Percentiles rank a stretch among this genome's conserved stretches.
These are phyloP conservation scores for Lycium barbarum DNA, from an alignment of 257 asterid genomes.

Conservation along the genomic window DNA sequence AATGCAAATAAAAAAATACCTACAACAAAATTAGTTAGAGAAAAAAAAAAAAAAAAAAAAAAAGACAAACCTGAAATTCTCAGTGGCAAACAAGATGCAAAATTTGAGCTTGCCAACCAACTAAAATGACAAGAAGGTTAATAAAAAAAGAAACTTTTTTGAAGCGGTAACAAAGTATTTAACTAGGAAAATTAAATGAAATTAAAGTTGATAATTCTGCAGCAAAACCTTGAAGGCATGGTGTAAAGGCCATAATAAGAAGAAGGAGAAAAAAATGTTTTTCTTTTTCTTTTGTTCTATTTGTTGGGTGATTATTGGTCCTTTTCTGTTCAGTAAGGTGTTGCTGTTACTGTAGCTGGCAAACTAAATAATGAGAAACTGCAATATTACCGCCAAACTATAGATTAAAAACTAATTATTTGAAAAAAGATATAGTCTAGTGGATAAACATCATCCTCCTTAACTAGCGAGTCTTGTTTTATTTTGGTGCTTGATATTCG, in stretches of 20 bases:
- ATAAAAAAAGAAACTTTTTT: neutral
- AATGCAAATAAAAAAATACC: neutral
- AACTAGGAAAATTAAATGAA: neutral
- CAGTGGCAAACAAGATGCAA: neutral
- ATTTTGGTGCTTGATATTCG: too few relatives aligned
- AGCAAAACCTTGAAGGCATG: neutral
- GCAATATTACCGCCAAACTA: conserved; percentile 21
- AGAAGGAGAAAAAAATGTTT: neutral
- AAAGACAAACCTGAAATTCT: neutral
- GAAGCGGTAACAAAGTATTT: neutral
- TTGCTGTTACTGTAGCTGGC: conserved; percentile 27
- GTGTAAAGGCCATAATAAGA: neutral
- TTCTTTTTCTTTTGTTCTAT: neutral
- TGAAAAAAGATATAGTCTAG: too few relatives aligned
- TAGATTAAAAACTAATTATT: neutral
- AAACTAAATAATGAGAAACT: neutral
- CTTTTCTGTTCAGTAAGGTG: neutral
- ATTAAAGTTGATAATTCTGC: neutral
- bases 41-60: neutral
- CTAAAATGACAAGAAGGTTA: neutral
- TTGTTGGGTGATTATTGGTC: neutral
- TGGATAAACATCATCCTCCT: too few relatives aligned
- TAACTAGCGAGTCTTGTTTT: too few relatives aligned
- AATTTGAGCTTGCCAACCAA: neutral
- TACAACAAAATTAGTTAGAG: too few relatives aligned